Percentiles rank a stretch among this genome's conserved stretches.
Evolutionary conservation across 1,284 basidiomycete species (phyloP).

Genomic region (Boletus subluridellus): DNA sequence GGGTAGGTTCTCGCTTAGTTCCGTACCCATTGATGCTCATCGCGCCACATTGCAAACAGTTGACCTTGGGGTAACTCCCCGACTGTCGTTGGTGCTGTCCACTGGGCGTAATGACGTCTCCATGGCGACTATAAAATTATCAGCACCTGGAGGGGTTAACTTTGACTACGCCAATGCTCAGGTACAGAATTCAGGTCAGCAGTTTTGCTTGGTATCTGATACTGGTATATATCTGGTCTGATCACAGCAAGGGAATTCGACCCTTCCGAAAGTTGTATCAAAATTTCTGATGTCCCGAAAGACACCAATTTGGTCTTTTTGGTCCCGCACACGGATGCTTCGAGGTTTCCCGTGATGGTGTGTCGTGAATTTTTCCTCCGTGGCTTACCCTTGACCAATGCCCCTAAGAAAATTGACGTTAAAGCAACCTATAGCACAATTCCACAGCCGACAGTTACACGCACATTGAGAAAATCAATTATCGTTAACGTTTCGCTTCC

Average conservation of each 20-base stretch:
- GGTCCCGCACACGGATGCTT: conserved; percentile 61
- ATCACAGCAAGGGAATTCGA: conserved; percentile 29
- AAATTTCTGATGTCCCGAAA: conserved; percentile 45
- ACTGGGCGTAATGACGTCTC: conserved; percentile 64
- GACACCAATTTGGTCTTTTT: conserved; percentile 47
- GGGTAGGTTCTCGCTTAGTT: conserved; percentile 44
- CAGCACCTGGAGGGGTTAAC: conserved; percentile 47
- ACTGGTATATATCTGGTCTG: conserved; percentile 2
- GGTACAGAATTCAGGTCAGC: conserved; percentile 39
- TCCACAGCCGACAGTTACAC: conserved; percentile 48
- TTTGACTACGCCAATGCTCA: conserved; percentile 49
- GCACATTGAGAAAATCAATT: conserved; percentile 52
- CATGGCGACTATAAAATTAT: conserved; percentile 51
- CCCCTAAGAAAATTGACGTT: conserved; percentile 56
- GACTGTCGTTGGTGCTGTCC: conserved; percentile 52
- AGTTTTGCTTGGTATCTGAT: conserved; percentile 11
- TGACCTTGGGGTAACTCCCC: conserved; percentile 59
- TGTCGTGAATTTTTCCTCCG: conserved; percentile 9
- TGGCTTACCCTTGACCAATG: conserved; percentile 4
- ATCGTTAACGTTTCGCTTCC: conserved; percentile 65
- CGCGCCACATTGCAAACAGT: conserved; percentile 42
- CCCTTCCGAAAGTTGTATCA: conserved; percentile 42
- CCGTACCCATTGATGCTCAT: not conserved
- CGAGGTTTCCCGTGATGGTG: conserved; percentile 56
- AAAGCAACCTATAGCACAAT: conserved; percentile 61